Base-by-base conservation (phyloP, 202 grass and related monocot genomes). In the Saccharum hybrid region DNA sequence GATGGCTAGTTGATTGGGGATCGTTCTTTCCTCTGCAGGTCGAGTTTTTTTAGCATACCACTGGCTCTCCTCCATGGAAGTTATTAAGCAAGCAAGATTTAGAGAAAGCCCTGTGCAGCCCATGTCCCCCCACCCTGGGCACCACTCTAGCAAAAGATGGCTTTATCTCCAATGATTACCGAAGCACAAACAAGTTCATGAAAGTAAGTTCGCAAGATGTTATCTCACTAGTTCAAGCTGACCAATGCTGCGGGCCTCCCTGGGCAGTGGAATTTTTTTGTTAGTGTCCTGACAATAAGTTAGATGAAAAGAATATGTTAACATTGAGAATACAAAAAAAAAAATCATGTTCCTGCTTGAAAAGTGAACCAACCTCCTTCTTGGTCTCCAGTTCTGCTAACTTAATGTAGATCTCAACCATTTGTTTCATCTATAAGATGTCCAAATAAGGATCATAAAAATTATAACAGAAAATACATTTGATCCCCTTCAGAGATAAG, bases 381-480 rank as follows among this genome's bases (percentile, higher is more conserved):
- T 80, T 94, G 37, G 94, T 94, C 90, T 97, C 94, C 59, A 97
- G 84, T 88, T 97, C 92, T 86, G 94, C 94, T 82, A 97, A 88
- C 74, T 94, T 97, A 63, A 97, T 97, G 76, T 97, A 97, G 72
- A 94, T 86, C 88, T 97, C 94, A 90, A 97, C 94, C 92, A 97
- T 89, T 83, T 92, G 88, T 85, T 97, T 97, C 94, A 97, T 97
- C 94, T 97, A 88, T 22, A 86, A 69, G 33, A 88, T 74, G 66
- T 75, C 40, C 72, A 81, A 66, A 85, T 66, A 13, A 90, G 23
- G 14, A 82, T 80, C 67, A 84, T 75, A 31, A 68, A 3, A 5
- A 56, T 33, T 74, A 10, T 71, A 85, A n/a, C 62, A 34, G 8
- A 16, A 83, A 72, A 83, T 64, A 31, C 37, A 69, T 62, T 37